Conservation (phyloP, 2,329 filamentous ascomycete species). For the Penicillium polonicum region DNA sequence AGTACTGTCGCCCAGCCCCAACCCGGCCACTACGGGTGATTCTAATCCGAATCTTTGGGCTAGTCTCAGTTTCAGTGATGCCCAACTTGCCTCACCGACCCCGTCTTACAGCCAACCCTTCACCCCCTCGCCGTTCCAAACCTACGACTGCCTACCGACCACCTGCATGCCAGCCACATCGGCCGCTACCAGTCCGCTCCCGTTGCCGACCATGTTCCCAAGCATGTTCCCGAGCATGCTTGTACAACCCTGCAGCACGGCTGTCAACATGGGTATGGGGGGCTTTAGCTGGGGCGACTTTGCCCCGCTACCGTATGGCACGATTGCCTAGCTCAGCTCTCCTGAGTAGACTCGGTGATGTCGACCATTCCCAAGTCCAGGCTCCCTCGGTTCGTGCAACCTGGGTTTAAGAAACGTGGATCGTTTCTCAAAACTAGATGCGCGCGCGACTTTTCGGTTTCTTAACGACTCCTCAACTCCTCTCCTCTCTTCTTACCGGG, state of each 20-base stretch:
- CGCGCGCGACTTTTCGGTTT: background rate
- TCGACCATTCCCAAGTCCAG: conserved; percentile 23
- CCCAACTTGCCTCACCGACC: conserved; percentile 73
- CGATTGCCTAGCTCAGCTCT: conserved; percentile 64
- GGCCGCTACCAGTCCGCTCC: conserved; percentile 71
- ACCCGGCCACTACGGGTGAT: conserved; percentile 68
- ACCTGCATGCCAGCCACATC: conserved; percentile 70
- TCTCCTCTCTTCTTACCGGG: conserved; percentile 10
- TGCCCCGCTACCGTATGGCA: conserved; percentile 61
- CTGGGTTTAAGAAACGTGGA: conserved; percentile 17
- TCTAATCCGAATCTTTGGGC: conserved; percentile 74
- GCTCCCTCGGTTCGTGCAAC: background rate
- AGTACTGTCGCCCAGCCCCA: conserved; percentile 84
- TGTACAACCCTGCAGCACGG: conserved; percentile 77
- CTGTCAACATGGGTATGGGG: conserved; percentile 72
- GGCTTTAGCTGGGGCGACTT: conserved; percentile 78
- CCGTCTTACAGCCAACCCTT: conserved; percentile 77
- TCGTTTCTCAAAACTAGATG: conserved; percentile 13
- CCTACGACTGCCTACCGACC: conserved; percentile 77
- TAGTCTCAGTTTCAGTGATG: conserved; percentile 70
- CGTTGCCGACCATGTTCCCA: conserved; percentile 77
- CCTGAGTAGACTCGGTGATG: conserved; percentile 35
- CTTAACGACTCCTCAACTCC: background rate
- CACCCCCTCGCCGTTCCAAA: conserved; percentile 64
- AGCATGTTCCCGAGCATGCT: conserved; percentile 62